A percentile compares a stretch with the other conserved stretches of the same genome.
These are phyloP conservation scores for Cladosporium sp. DNA, from an alignment of 2,329 filamentous ascomycete species.

Conservation along the genomic window DNA sequence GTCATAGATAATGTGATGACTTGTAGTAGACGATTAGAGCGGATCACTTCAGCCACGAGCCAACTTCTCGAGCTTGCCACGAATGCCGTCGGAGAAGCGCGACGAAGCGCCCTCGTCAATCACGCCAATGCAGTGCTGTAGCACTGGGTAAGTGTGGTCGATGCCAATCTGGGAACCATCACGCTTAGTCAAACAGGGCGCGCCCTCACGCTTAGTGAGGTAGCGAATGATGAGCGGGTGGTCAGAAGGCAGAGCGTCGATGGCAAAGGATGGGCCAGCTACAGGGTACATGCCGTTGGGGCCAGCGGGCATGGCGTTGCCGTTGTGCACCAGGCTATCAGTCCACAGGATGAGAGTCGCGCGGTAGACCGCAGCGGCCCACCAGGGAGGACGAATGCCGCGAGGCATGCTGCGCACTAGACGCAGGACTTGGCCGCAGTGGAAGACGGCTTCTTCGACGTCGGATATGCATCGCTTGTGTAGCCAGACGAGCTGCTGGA, in stretches of 20 bases:
- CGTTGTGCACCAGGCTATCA: conserved; percentile 57
- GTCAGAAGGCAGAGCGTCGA: conserved; percentile 53
- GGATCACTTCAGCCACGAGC: conserved; percentile 36
- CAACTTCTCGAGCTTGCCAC: conserved; percentile 53
- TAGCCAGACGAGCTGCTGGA: conserved; percentile 56
- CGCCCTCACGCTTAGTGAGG: conserved; percentile 54
- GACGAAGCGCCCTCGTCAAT: conserved; percentile 55
- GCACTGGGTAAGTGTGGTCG: conserved; percentile 50
- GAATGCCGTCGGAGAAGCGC: conserved; percentile 56
- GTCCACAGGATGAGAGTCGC: conserved; percentile 64
- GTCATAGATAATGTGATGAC: too few species aligned
- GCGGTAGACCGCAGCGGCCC: conserved; percentile 70
- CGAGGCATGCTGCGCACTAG: conserved; percentile 61
- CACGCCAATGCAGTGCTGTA: conserved; percentile 54
- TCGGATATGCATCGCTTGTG: conserved; percentile 65
- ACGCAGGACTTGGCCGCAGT: conserved; percentile 67
- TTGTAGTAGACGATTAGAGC: too few species aligned
- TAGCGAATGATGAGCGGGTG: conserved; percentile 54
- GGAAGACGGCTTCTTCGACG: conserved; percentile 64
- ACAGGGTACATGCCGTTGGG: conserved; percentile 40
- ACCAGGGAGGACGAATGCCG: conserved; percentile 66
- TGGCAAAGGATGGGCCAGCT: conserved; percentile 46
- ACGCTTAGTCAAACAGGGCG: conserved; percentile 52
- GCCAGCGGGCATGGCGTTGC: conserved; percentile 41
- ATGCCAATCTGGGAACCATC: conserved; percentile 51